Evolutionary conservation across 2,329 filamentous ascomycete genomes (phyloP), one percentile per base, ranked within the genome.

Genomic region (Monosporascus ibericus): DNA sequence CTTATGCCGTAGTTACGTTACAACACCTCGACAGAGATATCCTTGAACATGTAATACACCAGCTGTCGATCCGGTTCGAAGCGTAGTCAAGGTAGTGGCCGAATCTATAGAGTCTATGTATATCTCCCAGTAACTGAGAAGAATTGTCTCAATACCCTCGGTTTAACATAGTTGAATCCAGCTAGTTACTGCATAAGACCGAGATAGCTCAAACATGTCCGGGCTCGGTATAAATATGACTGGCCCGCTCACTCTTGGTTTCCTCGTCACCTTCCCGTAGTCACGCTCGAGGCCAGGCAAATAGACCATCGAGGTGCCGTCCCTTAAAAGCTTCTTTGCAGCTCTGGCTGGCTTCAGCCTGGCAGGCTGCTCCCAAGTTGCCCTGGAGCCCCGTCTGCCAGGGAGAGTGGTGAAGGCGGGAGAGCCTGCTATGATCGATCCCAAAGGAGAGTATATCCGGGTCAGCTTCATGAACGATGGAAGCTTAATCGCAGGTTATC

Each of bases 401-500:
- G 54, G 61, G 30, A 55, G 53, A 18, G 61, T 62, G 5, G 48
- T 60, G 55, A 66, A 49, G 44, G 55, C 53, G 44, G 61, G 56
- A 46, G 56, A 58, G 17, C 53, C 63, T 6, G 56, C 58, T 1
- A 52, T 62, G 36, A 64, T 68, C 51, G 63, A 67, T 27, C 37
- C 55, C 1, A 50, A 44, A 7, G 64, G 65, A 22, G 60, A 65
- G 37, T 68, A 69, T 51, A 56, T 66, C 27, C 61, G 67, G n/a
- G 64, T 57, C n/a, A 64, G 55, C 47, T 47, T 54, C 11, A 54
- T 64, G 47, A 62, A 61, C 9, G 60, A 64, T 11, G 61, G 61
- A 20, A 55, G 52, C 44, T 56, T 67, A 44, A 53, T 68, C 38
- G 60, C 58, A 44, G 67, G 65, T n/a, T 70, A 68, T 50, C 60